These are phyloP conservation scores for Pseudocercospora crystallina DNA, from an alignment of 2,329 filamentous ascomycete species.

Conservation along the genomic window DNA sequence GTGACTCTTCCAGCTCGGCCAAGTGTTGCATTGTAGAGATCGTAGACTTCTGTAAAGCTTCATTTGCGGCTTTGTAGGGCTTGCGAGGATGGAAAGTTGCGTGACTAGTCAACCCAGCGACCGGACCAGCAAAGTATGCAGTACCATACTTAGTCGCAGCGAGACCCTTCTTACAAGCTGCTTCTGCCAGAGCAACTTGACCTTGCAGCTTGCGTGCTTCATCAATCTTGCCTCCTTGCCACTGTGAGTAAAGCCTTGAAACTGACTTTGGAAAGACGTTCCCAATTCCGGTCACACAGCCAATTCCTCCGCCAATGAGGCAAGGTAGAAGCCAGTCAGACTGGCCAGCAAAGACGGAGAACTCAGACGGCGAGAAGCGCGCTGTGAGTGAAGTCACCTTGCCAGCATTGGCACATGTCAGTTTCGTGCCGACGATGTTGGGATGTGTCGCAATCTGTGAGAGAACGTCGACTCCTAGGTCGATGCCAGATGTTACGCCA, in stretches of 20 bases:
- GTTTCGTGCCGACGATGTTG: conserved; percentile 64
- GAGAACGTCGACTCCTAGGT: conserved; percentile 65
- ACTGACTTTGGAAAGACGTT: conserved; percentile 58
- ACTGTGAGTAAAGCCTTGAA: conserved; percentile 60
- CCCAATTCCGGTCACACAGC: conserved; percentile 53
- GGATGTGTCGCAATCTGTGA: conserved; percentile 52
- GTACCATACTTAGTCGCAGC: conserved; percentile 67
- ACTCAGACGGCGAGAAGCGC: conserved; percentile 53
- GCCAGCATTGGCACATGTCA: conserved; percentile 62
- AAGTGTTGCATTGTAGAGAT: conserved; percentile 20
- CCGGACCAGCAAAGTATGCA: conserved; percentile 34
- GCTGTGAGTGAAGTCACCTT: conserved; percentile 58
- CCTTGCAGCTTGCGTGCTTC: conserved; percentile 62
- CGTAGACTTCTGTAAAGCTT: conserved; percentile 37
- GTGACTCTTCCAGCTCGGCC: conserved; percentile 12
- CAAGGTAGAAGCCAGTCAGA: conserved; percentile 63
- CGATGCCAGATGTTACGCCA: conserved; percentile 65
- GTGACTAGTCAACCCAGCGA: conserved; percentile 19
- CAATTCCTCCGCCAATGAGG: conserved; percentile 47
- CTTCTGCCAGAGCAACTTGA: conserved; percentile 64
- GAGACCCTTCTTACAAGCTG: conserved; percentile 66
- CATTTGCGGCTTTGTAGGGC: conserved; percentile 14
- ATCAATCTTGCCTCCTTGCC: conserved; percentile 54
- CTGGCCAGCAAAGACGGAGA: conserved; percentile 66
- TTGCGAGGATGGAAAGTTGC: conserved; percentile 15